Conservation (phyloP, 2,329 filamentous ascomycete species). For the Fusarium tuaranense region DNA sequence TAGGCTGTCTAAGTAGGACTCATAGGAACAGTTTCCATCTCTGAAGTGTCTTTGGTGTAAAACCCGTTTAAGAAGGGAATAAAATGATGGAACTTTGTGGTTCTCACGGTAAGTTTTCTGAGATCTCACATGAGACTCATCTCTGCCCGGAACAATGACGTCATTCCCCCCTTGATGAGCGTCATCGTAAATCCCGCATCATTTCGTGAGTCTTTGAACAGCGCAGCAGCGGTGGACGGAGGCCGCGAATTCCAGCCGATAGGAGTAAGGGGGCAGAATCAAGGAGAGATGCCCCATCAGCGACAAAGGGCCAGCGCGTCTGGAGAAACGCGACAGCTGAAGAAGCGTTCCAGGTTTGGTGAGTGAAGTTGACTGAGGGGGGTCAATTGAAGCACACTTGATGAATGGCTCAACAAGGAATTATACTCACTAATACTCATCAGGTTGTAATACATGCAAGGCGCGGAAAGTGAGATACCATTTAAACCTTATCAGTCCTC, state of each 20-base stretch:
- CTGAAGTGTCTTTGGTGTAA: not conserved
- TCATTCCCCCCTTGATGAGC: not conserved
- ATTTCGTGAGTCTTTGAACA: not conserved
- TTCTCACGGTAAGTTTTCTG: not conserved
- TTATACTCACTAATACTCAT: not conserved
- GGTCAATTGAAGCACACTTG: too few relatives aligned
- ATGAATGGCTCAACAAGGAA: not conserved
- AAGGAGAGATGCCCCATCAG: not conserved
- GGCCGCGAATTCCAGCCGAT: not conserved
- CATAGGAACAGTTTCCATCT: not conserved
- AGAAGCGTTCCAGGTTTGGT: not conserved
- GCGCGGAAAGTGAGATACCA: not conserved
- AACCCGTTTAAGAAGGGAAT: not conserved
- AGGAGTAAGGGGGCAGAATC: not conserved
- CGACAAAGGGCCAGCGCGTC: not conserved
- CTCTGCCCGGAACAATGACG: not conserved
- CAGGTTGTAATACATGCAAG: not conserved
- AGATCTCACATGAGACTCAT: not conserved
- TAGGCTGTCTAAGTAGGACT: not conserved
- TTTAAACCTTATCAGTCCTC: not conserved
- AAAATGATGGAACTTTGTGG: not conserved
- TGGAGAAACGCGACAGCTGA: not conserved
- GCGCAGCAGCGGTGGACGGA: not conserved
- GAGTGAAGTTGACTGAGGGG: not conserved
- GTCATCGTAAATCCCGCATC: not conserved